These are phyloP conservation scores for Sarocladiaceae sp. DNA, from an alignment of 2,329 filamentous ascomycete genomes.

Conservation along the genomic window DNA sequence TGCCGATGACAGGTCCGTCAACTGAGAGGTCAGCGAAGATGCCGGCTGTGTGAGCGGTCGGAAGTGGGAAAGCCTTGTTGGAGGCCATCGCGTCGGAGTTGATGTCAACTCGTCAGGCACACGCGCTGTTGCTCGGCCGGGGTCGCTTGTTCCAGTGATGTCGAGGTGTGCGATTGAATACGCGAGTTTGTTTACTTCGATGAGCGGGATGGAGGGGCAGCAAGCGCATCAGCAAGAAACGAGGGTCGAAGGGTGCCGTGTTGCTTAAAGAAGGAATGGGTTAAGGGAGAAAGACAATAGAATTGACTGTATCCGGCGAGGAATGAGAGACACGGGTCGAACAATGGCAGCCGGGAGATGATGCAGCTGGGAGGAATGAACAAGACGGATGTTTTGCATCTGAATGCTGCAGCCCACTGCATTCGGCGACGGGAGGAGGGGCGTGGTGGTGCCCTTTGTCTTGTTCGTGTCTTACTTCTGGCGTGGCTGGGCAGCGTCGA, in stretches of 20 bases:
- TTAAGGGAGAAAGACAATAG: not conserved
- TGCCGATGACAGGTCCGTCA: slow-evolving; percentile 90
- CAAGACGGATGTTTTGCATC: slow-evolving; percentile 8
- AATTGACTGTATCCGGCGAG: slow-evolving; percentile 9
- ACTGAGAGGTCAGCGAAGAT: slow-evolving; percentile 93
- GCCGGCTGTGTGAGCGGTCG: slow-evolving; percentile 76
- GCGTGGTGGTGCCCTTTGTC: not conserved
- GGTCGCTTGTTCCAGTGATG: not conserved
- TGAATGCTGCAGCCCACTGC: slow-evolving; percentile 1
- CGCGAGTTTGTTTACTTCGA: slow-evolving; percentile 5
- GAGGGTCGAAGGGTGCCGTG: slow-evolving; percentile 1
- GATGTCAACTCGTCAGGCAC: not conserved
- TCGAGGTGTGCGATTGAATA: not conserved
- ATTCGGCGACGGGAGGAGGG: not conserved
- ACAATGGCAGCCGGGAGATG: not conserved
- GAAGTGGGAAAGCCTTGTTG: slow-evolving; percentile 51
- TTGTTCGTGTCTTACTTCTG: not conserved
- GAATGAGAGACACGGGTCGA: slow-evolving; percentile 6
- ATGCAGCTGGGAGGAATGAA: slow-evolving; percentile 4
- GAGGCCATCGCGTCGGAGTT: slow-evolving; percentile 38
- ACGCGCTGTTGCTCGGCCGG: not conserved
- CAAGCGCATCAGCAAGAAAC: not conserved
- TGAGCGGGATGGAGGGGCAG: slow-evolving; percentile 3
- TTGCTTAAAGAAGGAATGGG: slow-evolving; percentile 5
- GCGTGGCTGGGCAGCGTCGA: slow-evolving; percentile 7